Percentiles rank a stretch among this genome's conserved stretches.
These are phyloP conservation scores for Talaromyces funiculosus DNA, from an alignment of 2,329 filamentous ascomycete genomes.

Conservation along the genomic window DNA sequence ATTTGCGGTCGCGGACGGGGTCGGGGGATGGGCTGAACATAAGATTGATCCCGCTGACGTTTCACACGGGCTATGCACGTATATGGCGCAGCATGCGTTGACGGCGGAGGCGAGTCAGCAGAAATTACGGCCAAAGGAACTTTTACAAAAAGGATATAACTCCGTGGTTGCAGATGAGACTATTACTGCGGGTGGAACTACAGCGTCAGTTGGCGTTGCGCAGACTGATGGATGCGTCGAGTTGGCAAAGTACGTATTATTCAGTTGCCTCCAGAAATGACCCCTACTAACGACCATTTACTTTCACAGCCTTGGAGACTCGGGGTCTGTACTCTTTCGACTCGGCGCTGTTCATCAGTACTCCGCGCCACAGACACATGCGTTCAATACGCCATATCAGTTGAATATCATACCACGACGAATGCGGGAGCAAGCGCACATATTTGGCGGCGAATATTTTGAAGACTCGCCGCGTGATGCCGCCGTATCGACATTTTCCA, in stretches of 20 bases:
- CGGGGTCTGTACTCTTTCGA: conserved; percentile 81
- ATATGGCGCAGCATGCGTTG: conserved; percentile 76
- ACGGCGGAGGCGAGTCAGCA: conserved; percentile 37
- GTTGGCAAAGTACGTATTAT: conserved; percentile 63
- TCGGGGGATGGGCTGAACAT: conserved; percentile 90
- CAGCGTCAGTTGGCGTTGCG: conserved; percentile 80
- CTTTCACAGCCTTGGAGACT: conserved; percentile 66
- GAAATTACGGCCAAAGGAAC: conserved; percentile 52
- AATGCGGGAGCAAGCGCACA: conserved; percentile 70
- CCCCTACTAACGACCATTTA: not conserved
- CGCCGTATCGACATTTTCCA: conserved; percentile 66
- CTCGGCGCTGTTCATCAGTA: conserved; percentile 78
- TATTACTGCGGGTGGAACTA: conserved; percentile 81
- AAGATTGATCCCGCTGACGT: conserved; percentile 94
- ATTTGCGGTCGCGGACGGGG: conserved; percentile 87
- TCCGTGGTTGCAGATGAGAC: conserved; percentile 66
- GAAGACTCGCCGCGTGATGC: conserved; percentile 81
- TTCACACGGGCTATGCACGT: conserved; percentile 84
- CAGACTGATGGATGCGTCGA: conserved; percentile 69
- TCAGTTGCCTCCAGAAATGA: not conserved
- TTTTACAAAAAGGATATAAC: conserved; percentile 83
- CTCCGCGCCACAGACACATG: conserved; percentile 85
- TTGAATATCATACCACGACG: conserved; percentile 78
- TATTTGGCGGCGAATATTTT: conserved; percentile 76
- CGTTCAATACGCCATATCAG: conserved; percentile 96